phyloP scores from a whole-genome alignment of 768 basidiomycete genomes.

The Kwoniella europaea region DNA sequence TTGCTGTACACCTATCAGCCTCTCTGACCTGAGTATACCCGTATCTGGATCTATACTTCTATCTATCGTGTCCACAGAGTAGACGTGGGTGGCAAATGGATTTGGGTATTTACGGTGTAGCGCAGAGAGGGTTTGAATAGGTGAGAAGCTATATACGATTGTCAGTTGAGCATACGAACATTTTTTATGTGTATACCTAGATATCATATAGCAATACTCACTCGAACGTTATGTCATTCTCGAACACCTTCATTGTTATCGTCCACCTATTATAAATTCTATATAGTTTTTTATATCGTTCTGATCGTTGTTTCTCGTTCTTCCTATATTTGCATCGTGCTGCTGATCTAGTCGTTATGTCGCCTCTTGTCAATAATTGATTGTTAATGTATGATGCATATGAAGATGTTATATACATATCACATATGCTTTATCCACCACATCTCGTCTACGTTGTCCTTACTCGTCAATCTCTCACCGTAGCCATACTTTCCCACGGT shows the following conservation, averaged over 20 bases:
- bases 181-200: no score
- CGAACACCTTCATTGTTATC: conserved; percentile 39
- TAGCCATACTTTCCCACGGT: conserved; percentile 14
- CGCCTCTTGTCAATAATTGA: not conserved
- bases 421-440: not conserved
- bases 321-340: conserved; percentile 7
- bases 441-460: conserved; percentile 11
- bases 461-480: not conserved
- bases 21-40: conserved; percentile 84
- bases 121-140: conserved; percentile 87
- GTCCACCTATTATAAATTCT: not conserved
- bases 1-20: conserved; percentile 89
- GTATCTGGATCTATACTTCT: conserved; percentile 80
- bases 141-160: conserved; percentile 91
- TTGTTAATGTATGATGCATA: no score
- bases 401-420: no score
- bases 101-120: conserved; percentile 98
- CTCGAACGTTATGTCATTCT: conserved; percentile 46
- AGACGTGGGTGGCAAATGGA: conserved; percentile 61
- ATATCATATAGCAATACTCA: no score
- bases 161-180: no score
- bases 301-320: not conserved
- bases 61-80: conserved; percentile 67
- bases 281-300: not conserved
- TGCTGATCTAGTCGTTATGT: not conserved